Conservation (phyloP, 2,329 filamentous ascomycete species). For the Hypoxylon sp. region DNA sequence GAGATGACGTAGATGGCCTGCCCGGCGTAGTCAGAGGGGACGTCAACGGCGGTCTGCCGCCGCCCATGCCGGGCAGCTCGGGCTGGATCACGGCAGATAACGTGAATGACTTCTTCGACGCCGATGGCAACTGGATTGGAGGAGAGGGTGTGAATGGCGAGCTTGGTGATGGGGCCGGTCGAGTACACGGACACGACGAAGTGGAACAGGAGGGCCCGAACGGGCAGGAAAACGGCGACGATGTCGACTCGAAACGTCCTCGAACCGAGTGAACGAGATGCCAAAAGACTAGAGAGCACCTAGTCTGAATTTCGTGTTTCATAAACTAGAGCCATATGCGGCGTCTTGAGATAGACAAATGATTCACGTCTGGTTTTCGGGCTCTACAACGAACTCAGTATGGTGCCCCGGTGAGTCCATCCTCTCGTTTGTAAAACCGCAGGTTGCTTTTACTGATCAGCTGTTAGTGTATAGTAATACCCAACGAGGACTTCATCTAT, state of each 20-base stretch:
- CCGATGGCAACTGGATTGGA: conserved; percentile 79
- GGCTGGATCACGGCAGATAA: conserved; percentile 95
- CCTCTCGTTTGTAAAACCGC: neutral
- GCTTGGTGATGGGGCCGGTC: conserved; percentile 71
- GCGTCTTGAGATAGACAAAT: no score
- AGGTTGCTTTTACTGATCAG: conserved; percentile 6
- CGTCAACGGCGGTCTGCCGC: conserved; percentile 62
- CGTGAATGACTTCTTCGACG: conserved; percentile 82
- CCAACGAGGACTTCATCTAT: neutral
- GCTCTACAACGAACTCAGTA: neutral
- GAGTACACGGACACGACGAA: conserved; percentile 62
- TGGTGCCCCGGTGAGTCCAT: conserved; percentile 1
- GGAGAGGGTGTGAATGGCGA: conserved; percentile 55
- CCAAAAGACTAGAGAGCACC: neutral
- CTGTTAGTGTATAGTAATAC: conserved; percentile 5
- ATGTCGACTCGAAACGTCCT: conserved; percentile 47
- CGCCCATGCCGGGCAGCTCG: conserved; percentile 74
- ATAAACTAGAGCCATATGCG: no score
- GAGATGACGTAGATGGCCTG: conserved; percentile 64
- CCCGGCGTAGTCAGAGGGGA: conserved; percentile 61
- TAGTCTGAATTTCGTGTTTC: no score
- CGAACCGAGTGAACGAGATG: conserved; percentile 40
- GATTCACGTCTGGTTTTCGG: neutral
- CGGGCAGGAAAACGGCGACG: conserved; percentile 50
- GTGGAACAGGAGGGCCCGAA: conserved; percentile 57